These are phyloP conservation scores for Pseudevernia furfuracea DNA, from an alignment of 495 filamentous ascomycete species.

Conservation along the genomic window DNA sequence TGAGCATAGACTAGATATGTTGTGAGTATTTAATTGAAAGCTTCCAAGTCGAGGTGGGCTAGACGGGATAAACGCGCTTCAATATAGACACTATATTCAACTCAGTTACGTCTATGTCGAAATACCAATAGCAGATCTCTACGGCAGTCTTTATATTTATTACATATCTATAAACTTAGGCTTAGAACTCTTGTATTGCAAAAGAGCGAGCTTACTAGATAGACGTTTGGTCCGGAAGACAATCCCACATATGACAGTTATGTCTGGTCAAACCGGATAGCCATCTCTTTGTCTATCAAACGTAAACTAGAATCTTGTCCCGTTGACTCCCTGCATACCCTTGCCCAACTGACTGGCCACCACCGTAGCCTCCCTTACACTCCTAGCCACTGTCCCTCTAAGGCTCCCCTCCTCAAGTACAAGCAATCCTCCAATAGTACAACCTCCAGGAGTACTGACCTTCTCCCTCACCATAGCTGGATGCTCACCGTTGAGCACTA, in stretches of 20 bases:
- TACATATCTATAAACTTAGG: too few species aligned
- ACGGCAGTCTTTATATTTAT: too few species aligned
- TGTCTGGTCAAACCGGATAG: neutral
- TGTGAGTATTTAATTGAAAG: neutral
- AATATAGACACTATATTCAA: neutral
- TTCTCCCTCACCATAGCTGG: constrained; percentile 70
- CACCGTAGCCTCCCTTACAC: constrained; percentile 70
- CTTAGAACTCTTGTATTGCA: too few species aligned
- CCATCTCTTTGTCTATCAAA: neutral
- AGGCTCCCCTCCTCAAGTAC: constrained; percentile 71
- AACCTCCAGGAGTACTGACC: constrained; percentile 72
- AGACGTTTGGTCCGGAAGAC: neutral
- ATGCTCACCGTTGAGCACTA: constrained; percentile 67
- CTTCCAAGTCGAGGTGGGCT: neutral
- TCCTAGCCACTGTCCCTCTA: constrained; percentile 58
- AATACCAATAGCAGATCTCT: neutral
- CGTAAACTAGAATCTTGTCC: constrained; percentile 32
- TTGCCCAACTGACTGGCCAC: constrained; percentile 66
- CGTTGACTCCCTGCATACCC: constrained; percentile 39
- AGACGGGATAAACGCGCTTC: neutral
- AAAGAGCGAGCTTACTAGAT: neutral
- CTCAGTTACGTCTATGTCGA: neutral
- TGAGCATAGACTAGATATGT: neutral
- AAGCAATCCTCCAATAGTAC: constrained; percentile 68
- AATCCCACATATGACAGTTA: neutral